These are phyloP conservation scores for Sordariomycetes sp. DNA, from an alignment of 2,329 filamentous ascomycete genomes.

Conservation along the genomic window DNA sequence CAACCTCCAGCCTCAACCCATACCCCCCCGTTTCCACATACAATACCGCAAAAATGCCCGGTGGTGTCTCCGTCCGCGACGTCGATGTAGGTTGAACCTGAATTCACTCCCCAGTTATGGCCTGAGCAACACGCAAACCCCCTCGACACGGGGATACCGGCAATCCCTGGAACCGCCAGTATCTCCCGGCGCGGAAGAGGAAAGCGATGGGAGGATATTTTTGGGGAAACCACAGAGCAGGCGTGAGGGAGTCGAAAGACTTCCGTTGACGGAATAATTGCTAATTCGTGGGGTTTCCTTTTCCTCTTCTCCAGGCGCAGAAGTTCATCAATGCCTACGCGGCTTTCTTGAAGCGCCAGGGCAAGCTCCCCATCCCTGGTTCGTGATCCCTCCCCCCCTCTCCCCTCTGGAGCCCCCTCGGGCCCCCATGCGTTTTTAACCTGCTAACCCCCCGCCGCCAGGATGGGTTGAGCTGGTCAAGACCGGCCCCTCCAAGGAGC, in stretches of 20 bases:
- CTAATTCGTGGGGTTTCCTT: conserved; percentile 44
- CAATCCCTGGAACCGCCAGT: neutral
- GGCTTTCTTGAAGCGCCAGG: conserved; percentile 87
- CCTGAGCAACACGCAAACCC: conserved; percentile 2
- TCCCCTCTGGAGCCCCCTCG: neutral
- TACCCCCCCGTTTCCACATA: conserved; percentile 16
- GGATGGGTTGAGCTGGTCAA: conserved; percentile 99
- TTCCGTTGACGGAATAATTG: conserved; percentile 65
- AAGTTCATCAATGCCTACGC: conserved; percentile 83
- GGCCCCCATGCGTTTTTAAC: neutral
- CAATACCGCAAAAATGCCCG: conserved; percentile 61
- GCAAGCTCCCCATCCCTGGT: conserved; percentile 86
- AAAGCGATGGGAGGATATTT: conserved; percentile 1
- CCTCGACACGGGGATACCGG: conserved; percentile 9
- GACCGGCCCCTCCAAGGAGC: conserved; percentile 92
- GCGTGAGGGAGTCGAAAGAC: conserved; percentile 64
- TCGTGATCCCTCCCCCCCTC: conserved; percentile 24
- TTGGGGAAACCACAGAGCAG: conserved; percentile 40
- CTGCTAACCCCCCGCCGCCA: conserved; percentile 20
- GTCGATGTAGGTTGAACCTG: conserved; percentile 57
- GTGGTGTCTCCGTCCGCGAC: conserved; percentile 74
- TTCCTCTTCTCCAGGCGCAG: conserved; percentile 51
- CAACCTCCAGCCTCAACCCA: conserved; percentile 12
- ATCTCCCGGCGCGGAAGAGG: neutral
- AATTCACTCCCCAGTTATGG: conserved; percentile 2